Evolutionary conservation across 306 rosid genomes (phyloP).

Genomic region (Corylus heterophylla): DNA sequence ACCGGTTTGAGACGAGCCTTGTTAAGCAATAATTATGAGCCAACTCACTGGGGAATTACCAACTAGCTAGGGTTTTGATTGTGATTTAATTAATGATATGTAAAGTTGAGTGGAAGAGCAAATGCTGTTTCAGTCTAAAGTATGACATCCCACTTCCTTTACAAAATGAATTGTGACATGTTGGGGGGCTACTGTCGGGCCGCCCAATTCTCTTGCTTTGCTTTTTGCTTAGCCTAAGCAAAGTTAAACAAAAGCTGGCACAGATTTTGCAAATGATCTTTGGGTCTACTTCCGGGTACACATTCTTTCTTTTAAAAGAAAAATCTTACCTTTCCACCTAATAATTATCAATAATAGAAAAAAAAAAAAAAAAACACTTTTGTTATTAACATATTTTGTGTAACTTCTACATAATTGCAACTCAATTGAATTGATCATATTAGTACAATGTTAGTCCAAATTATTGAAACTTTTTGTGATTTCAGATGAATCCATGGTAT

Average conservation of each 20-base stretch:
- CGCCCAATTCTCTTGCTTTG: conserved; percentile 25
- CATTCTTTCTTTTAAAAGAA: conserved; percentile 34
- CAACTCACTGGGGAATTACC: too few relatives aligned
- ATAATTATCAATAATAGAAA: neutral
- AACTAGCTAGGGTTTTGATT: too few relatives aligned
- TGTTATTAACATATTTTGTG: conserved; percentile 2
- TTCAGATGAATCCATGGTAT: neutral
- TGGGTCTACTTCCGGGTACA: conserved; percentile 30
- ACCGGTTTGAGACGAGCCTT: too few relatives aligned
- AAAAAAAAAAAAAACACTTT: neutral
- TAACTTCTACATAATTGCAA: neutral
- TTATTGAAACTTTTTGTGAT: neutral
- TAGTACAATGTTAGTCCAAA: neutral
- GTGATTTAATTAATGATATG: too few relatives aligned
- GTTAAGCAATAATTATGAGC: too few relatives aligned
- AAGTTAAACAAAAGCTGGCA: conserved; percentile 54
- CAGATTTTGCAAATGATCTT: conserved; percentile 48
- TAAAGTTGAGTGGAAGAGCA: conserved; percentile 20
- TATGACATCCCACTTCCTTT: conserved; percentile 28
- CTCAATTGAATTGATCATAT: neutral
- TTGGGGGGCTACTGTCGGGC: conserved; percentile 18
- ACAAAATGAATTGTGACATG: neutral
- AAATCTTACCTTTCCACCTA: neutral
- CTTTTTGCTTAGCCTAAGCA: conserved; percentile 38
- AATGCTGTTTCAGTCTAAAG: conserved; percentile 45